Base-by-base conservation (phyloP, 441 rosid genomes). In the Pelargonium australe region DNA sequence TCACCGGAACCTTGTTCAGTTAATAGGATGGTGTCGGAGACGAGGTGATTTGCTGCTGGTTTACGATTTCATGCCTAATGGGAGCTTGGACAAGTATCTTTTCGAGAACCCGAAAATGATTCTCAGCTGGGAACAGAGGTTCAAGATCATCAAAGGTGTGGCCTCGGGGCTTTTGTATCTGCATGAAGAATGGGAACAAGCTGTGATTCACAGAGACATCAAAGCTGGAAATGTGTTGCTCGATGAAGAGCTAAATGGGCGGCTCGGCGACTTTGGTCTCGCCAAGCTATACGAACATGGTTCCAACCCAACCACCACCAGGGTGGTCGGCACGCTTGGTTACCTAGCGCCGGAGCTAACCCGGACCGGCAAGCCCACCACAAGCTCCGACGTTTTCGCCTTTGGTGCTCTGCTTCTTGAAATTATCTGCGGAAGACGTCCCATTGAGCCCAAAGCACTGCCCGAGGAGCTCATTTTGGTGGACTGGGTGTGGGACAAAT, bases 331-430 rank as follows among this genome's bases (percentile, higher is more conserved):
- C 63, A 93, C 97, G 10, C 78, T 90, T 73, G 97, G 98, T 17
- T 93, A 93, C 78, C 75, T 90, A 10, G 98, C 98, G 51, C 98
- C 98, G 2, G 97, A 93, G 76, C 91, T 90, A 4, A 85, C 98
- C 2, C 81, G 84, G 73, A 87, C 95, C 1, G 96, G 96, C 13
- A 90, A 90, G 77, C 80, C 95, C 0, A 85, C 90, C 3, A 79
- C 94, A 4, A 80, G 91, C 25, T 80, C 96, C 0, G 97, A 93
- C 69, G 91, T 87, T 69, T 93, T 81, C 68, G 94, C 98, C 9
- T 89, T 90, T 72, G 98, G 97, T 11, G 96, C 98, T 1, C 70
- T 89, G 64, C 64, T 87, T 70, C 77, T 92, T 6, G 97, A 89
- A 74, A 87, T 85, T 31, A 87, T 78, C 5, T 92, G 96, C 69